Evolutionary conservation across 1,284 basidiomycete species (phyloP), one percentile per base, ranked within the genome.

Genomic region (Waitea zeae): DNA sequence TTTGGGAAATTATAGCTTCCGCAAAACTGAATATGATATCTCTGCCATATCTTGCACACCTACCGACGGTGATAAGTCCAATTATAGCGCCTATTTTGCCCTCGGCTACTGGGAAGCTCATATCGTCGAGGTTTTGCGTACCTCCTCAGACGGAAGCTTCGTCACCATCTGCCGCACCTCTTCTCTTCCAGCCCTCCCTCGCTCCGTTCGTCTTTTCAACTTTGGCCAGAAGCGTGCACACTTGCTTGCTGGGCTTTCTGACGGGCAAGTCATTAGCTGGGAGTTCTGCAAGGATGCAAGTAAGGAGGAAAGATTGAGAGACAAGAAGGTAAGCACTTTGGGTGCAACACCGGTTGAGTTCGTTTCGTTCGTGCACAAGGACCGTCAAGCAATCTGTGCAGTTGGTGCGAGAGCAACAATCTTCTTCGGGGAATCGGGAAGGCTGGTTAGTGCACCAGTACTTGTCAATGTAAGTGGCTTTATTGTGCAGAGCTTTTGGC

Each of bases 21-120:
- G n/a, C n/a, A n/a, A n/a, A n/a, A n/a, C n/a, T n/a, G n/a, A n/a
- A n/a, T n/a, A 44, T 7, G 73, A 81, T 46, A 70, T 82, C 31
- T 76, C 78, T 17, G 64, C 74, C 0, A 52, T 84, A 18, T 74
- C 74, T 1, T 73, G 76, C 41, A 47, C 56, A 3, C 73, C 75
- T 1, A 44, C 68, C 22, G 63, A 76, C 40, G 46, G 53, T 0
- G 44, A 53, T 4, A 64, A 65, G n/a, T 41, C 46, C 51, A 22
- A 75, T 57, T 36, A 52, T 74, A 2, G 49, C 49, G 9, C 46
- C 64, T 28, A 54, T n/a, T n/a, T 77, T 12, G 71, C 70, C 0
- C 68, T 83, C 15, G 73, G 76, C 0, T 84, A 84, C 41, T 97
- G 92, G 88, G 63, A 62, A 17, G 66, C 68, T 1, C 73, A 78